A percentile compares a stretch with the other conserved stretches of the same genome.
Evolutionary conservation across 164 flowering plant genomes (phyloP).

Genomic region (Aristolochia californica): DNA sequence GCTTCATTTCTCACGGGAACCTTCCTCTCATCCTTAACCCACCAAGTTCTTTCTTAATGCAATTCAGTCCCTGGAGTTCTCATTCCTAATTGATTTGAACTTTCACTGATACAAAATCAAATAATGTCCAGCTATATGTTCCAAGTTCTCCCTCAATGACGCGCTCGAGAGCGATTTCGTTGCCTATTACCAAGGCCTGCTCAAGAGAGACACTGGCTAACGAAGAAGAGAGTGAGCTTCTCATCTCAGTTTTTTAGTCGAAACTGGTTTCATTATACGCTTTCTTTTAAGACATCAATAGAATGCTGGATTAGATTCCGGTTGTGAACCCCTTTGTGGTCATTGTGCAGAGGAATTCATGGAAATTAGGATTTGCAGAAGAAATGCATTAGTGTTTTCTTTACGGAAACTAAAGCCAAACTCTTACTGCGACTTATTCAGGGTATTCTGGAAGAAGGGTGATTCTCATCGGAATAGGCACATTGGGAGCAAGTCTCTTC

Average conservation of each 20-base stretch:
- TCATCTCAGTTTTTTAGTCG: too few relatives aligned
- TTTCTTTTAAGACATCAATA: too few relatives aligned
- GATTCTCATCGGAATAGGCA: constrained; percentile 48
- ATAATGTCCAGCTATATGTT: background rate
- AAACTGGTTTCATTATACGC: too few relatives aligned
- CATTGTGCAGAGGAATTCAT: too few relatives aligned
- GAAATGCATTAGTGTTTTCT: too few relatives aligned
- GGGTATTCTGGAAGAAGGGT: constrained; percentile 41
- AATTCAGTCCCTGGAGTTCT: background rate
- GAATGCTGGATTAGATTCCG: too few relatives aligned
- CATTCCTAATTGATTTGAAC: background rate
- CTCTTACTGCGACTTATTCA: constrained; percentile 9
- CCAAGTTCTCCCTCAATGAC: background rate
- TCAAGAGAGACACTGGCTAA: background rate
- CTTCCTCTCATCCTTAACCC: background rate
- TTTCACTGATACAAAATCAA: background rate
- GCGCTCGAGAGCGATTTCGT: background rate
- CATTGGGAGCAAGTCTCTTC: constrained; percentile 29
- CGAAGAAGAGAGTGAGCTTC: background rate
- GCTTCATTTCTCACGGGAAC: background rate
- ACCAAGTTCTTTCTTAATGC: background rate
- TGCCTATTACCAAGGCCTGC: background rate
- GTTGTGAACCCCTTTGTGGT: too few relatives aligned
- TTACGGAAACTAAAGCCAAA: too few relatives aligned
- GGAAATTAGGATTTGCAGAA: too few relatives aligned